Conservation (phyloP, 2,329 filamentous ascomycete species). For the Claviceps sp. region DNA sequence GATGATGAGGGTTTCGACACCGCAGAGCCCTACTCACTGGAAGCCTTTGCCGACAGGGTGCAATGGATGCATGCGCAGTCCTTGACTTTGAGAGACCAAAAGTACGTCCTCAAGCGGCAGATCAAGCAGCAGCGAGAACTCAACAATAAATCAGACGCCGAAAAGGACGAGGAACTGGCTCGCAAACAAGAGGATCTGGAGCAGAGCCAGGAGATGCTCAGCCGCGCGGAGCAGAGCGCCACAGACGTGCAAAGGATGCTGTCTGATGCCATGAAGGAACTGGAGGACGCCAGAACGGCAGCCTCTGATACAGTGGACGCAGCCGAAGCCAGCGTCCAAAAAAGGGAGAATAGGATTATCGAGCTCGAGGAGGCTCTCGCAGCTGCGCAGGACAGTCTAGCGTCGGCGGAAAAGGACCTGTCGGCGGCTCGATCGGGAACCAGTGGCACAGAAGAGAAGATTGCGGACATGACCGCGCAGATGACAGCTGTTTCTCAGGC, state of each 20-base stretch:
- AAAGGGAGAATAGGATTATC: constrained; percentile 25
- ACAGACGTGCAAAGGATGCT: constrained; percentile 33
- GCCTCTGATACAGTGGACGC: constrained; percentile 12
- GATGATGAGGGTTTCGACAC: constrained; percentile 46
- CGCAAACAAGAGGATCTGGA: constrained; percentile 44
- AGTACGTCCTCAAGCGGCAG: constrained; percentile 76
- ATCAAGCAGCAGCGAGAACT: constrained; percentile 92
- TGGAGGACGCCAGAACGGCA: constrained; percentile 24
- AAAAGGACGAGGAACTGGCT: constrained; percentile 52
- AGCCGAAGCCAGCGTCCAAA: constrained; percentile 15
- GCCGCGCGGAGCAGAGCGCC: constrained; percentile 24
- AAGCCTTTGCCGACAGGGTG: constrained; percentile 65
- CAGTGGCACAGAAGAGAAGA: constrained; percentile 21
- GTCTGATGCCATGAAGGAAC: constrained; percentile 31
- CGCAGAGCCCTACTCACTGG: constrained; percentile 54
- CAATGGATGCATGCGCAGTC: constrained; percentile 66
- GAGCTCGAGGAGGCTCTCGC: constrained; percentile 21
- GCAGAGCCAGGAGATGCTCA: constrained; percentile 22
- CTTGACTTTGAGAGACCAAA: constrained; percentile 73
- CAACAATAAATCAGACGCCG: constrained; percentile 71
- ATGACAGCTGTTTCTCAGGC: constrained; percentile 17
- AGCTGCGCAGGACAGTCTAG: constrained; percentile 10
- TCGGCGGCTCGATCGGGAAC: constrained; percentile 23
- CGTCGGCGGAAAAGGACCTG: constrained; percentile 18
- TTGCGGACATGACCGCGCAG: constrained; percentile 11